These are phyloP conservation scores for Crithidia brevicula DNA, from an alignment of 208 protist species.

Conservation along the genomic window DNA sequence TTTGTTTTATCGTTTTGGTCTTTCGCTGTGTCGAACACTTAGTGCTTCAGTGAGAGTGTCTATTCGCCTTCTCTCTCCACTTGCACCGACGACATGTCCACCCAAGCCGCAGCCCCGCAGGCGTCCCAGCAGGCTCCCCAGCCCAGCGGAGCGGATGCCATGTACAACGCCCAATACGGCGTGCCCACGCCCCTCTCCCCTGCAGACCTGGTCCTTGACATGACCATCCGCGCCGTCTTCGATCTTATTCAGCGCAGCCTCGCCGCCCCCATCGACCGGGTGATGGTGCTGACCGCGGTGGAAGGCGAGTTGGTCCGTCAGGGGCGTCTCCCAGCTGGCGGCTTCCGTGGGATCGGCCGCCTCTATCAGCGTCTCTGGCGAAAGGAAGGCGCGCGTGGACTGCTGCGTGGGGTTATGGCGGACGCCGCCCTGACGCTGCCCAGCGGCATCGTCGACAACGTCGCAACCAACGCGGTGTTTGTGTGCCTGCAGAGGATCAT, in stretches of 20 bases:
- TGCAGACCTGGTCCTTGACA: conserved; percentile 45
- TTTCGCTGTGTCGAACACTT: no score
- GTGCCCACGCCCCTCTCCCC: conserved; percentile 18
- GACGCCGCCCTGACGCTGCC: conserved; percentile 69
- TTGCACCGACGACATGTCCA: conserved; percentile 3
- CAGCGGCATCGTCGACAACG: conserved; percentile 52
- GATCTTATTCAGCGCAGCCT: conserved; percentile 68
- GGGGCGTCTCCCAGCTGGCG: conserved; percentile 60
- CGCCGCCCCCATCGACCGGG: conserved; percentile 61
- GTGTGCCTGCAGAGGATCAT: conserved; percentile 45
- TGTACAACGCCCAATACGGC: conserved; percentile 19
- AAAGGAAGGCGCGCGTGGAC: conserved; percentile 57
- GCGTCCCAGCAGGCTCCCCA: conserved; percentile 7
- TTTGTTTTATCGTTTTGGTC: no score
- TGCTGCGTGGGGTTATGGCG: conserved; percentile 69
- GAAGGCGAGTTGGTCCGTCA: conserved; percentile 80
- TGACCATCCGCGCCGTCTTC: conserved; percentile 49
- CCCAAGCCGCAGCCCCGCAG: conserved; percentile 12
- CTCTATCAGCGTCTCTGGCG: conserved; percentile 60
- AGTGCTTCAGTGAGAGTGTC: no score
- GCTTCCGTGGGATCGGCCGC: conserved; percentile 61
- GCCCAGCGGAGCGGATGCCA: conserved; percentile 10
- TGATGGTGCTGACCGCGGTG: conserved; percentile 69
- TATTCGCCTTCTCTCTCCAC: no score
- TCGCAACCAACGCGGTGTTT: conserved; percentile 60